Base-by-base conservation (phyloP, 257 asterid species). In the Osmanthus fragrans region DNA sequence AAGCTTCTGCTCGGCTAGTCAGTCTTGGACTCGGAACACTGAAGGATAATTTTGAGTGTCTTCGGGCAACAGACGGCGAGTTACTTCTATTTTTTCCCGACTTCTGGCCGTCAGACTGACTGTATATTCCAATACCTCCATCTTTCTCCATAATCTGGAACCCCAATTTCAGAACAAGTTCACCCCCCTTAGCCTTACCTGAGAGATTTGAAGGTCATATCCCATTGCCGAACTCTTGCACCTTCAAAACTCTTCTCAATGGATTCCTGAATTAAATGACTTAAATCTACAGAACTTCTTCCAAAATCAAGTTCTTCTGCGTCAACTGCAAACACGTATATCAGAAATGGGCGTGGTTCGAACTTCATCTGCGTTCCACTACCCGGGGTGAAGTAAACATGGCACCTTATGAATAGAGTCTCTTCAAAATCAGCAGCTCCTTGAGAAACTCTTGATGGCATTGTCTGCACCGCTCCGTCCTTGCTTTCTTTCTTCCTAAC, bases 61-160 rank as follows among this genome's bases (percentile, higher is more conserved):
- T 89, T 1, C 99, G 80, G 0, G 90, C 99, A 15, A 86, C 6
- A 2, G 94, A 84, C 21, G 94, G 83, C 1, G 86, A 85, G 76
- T 75, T 47, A 23, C 68, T 84, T 5, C 70, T 68, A 9, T 71
- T 74, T 37, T 87, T 87, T 0, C 77, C 88, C 0, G 87, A 42
- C 49, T 80, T 86, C 81, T 86, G 89, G 13, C 97, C 94, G 58
- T 88, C 92, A 0, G 85, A 82, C 66, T 83, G 92, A 21, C 85
- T 85, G 15, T 91, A 94, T n/a, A 94, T 90, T 74, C 96, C 96
- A 32, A 85, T 64, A 1, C 96, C 98, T 19, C 97, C 99, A 82
- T 95, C 99, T 51, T 95, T 95, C 86, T 95, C 99, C 99, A 95
- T 95, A 7, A 95, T 93, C 84, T 95, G 99, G 78, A 95, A 95